Conservation (phyloP, 73 alveolate species). For the Stentor roeselii region DNA sequence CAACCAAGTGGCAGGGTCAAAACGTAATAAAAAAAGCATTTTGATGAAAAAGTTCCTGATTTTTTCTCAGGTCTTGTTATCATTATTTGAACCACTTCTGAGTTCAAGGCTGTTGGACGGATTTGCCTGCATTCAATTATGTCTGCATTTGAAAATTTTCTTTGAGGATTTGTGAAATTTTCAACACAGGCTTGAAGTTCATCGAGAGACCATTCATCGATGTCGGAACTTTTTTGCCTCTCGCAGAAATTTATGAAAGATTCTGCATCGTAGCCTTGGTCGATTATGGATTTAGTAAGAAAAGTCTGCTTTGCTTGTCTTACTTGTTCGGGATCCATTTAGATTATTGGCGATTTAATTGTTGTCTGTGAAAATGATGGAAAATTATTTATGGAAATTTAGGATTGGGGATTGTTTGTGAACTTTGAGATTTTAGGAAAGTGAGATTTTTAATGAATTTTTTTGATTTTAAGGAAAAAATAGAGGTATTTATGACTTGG, state of each 20-base stretch:
- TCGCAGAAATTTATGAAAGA: not conserved
- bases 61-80: not conserved
- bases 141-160: not conserved
- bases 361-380: too few species aligned
- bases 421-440: too few species aligned
- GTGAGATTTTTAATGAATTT: too few species aligned
- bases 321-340: not conserved
- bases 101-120: not conserved
- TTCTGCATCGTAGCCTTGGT: not conserved
- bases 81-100: not conserved
- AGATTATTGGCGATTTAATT: too few species aligned
- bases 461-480: too few species aligned
- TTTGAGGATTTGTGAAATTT: not conserved
- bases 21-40: not conserved
- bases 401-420: too few species aligned
- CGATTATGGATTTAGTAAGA: not conserved
- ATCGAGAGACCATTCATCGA: not conserved
- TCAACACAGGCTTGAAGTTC: conserved; percentile 7
- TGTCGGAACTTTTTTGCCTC: not conserved
- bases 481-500: too few species aligned
- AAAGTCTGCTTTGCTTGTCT: not conserved
- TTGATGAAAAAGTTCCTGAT: not conserved
- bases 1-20: not conserved
- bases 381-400: too few species aligned
- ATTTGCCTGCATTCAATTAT: not conserved